Evolutionary conservation across 257 asterid species (phyloP), one percentile per base, ranked within the genome.

Genomic region (Solanum etuberosum): DNA sequence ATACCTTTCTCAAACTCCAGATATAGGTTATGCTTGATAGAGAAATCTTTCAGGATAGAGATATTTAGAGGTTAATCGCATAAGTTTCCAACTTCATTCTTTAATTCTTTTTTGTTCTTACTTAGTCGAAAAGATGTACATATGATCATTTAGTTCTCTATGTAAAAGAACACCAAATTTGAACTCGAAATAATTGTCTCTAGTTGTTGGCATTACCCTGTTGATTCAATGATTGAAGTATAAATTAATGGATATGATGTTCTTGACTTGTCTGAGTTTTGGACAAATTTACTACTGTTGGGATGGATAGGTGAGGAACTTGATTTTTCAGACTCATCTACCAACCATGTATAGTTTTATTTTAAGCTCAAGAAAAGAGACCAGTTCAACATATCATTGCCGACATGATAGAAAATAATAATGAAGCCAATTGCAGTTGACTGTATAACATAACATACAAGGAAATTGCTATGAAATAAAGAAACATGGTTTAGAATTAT

Each of bases 31-130:
- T 57, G 76, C 37, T 38, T 23, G 71, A 34, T 32, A 13, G 46
- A n/a, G 61, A 77, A 25, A 78, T 25, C 83, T 40, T n/a, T 76
- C 57, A 76, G 59, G 83, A 68, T 59, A 71, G 63, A 71, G 84
- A 83, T 15, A 43, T n/a, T 88, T 46, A 84, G 89, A 84, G 61
- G 82, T 61, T 63, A 68, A 70, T 86, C 86, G 63, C 87, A 87
- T 29, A 86, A 76, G 77, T 86, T 67, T 70, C 29, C 82, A 86
- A 67, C 87, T 63, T 86, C 72, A 90, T 90, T 87, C 87, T 85
- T 90, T 88, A 18, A 88, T 88, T 84, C 88, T 80, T 89, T 40
- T 42, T 59, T 63, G 31, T 37, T 61, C 54, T 65, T 12, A 18
- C 37, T 42, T 46, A 13, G 31, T 63, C 23, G 25, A 8, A 38